Conservation (phyloP, 2,329 filamentous ascomycete species). For the Fusarium agapanthi region DNA sequence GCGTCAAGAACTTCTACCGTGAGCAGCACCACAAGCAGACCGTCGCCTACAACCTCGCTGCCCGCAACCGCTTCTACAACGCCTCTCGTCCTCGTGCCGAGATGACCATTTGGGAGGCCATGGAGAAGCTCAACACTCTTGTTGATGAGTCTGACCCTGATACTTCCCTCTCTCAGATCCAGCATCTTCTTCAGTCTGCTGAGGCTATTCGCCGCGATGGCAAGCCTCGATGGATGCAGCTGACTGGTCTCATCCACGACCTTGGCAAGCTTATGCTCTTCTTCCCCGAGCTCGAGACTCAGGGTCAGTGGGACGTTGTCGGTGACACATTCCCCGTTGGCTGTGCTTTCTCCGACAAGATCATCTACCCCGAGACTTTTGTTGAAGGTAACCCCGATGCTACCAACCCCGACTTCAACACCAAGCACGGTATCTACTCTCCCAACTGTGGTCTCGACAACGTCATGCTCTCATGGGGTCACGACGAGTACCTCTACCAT, state of each 20-base stretch:
- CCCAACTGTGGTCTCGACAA: slow-evolving; percentile 85
- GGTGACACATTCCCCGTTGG: slow-evolving; percentile 86
- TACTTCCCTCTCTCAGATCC: slow-evolving; percentile 86
- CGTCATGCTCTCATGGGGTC: slow-evolving; percentile 89
- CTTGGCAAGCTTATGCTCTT: slow-evolving; percentile 83
- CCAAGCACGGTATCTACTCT: slow-evolving; percentile 81
- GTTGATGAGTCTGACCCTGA: slow-evolving; percentile 93
- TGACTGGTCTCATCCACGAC: slow-evolving; percentile 81
- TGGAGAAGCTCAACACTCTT: slow-evolving; percentile 90
- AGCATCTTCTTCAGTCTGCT: slow-evolving; percentile 87
- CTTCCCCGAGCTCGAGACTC: slow-evolving; percentile 69
- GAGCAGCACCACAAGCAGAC: slow-evolving; percentile 78
- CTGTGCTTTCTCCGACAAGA: slow-evolving; percentile 76
- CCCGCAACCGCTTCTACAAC: slow-evolving; percentile 67
- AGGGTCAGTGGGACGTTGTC: slow-evolving; percentile 93
- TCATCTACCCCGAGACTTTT: slow-evolving; percentile 86
- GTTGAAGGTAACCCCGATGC: slow-evolving; percentile 75
- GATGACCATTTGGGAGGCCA: slow-evolving; percentile 91
- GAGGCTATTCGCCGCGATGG: slow-evolving; percentile 89
- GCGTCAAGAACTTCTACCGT: slow-evolving; percentile 86
- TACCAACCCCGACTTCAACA: slow-evolving; percentile 75
- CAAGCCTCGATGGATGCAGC: slow-evolving; percentile 84
- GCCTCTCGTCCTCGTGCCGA: slow-evolving; percentile 69
- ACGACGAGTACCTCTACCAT: slow-evolving; percentile 88
- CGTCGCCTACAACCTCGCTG: slow-evolving; percentile 84